Evolutionary conservation across 768 basidiomycete species (phyloP), one percentile per base, ranked within the genome.

Genomic region (Dentipellis fragilis): DNA sequence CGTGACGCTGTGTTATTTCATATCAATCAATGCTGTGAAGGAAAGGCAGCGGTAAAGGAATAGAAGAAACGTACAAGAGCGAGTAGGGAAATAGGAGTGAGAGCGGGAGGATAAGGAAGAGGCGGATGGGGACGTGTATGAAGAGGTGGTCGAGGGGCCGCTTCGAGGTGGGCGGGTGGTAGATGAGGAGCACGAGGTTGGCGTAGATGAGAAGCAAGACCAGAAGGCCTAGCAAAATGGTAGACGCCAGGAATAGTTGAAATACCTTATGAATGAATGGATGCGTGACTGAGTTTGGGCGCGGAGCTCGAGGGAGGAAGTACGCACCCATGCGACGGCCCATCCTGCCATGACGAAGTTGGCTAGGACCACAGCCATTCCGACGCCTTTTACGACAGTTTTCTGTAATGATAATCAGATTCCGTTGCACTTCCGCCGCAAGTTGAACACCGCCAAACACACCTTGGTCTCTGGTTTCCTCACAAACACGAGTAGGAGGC

Each of bases 81-180:
- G 76, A 79, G 59, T 82, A 79, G 0, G 79, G 75, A 58, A 90
- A 83, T 56, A 87, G 70, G 37, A 87, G 70, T 3, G 69, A 69
- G 23, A 85, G 66, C 2, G 81, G 79, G 2, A 84, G 58, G 10
- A 72, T 63, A 54, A 75, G 64, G 64, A 86, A 86, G 57, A 91
- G 83, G 2, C 89, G 77, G 53, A 95, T 73, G 0, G 94, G 94
- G 0, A 89, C 87, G 62, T 96, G 93, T 55, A 96, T 89, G 60
- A 94, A 83, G 0, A 84, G 75, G 36, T 80, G 82, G 67, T 93
- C 91, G 40, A 94, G 67, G 0, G 89, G 90, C 1, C 83, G 57
- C 34, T 71, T 66, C 21, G 71, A 71, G 0, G 72, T 77, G 0
- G 86, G 85, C 0, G 76, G 68, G 49, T 87, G 86, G 64, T 93